Conservation (phyloP, 2,329 filamentous ascomycete genomes). For the Xylaria multiplex region DNA sequence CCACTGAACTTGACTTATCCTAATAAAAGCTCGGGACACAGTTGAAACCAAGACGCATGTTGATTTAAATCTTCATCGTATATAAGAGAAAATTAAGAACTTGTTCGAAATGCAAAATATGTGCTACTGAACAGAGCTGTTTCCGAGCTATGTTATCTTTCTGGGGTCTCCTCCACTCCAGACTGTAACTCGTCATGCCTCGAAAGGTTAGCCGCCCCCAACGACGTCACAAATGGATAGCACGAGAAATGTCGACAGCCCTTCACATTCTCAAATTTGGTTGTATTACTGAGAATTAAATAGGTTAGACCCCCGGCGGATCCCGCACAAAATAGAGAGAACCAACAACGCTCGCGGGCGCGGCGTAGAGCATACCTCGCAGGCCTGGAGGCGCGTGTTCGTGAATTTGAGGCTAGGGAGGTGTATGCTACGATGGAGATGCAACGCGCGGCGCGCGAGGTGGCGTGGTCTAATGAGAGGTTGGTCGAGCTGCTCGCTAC, state of each 20-base stretch:
- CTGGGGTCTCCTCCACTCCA: background rate
- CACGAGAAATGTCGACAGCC: background rate
- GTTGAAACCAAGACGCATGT: background rate
- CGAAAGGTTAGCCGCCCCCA: conserved; percentile 28
- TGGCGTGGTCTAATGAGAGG: conserved; percentile 60
- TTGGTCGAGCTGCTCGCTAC: conserved; percentile 56
- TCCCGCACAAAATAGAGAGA: conserved; percentile 53
- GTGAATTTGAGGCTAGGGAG: conserved; percentile 59
- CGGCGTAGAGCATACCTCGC: conserved; percentile 62
- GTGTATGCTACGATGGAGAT: conserved; percentile 62
- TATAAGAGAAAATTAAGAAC: background rate
- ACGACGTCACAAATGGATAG: background rate
- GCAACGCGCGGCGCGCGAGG: conserved; percentile 62
- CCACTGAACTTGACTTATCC: background rate
- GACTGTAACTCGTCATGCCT: conserved; percentile 21
- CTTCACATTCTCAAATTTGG: too few relatives aligned
- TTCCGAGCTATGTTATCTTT: background rate
- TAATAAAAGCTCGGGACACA: background rate
- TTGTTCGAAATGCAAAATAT: background rate
- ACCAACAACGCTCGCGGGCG: conserved; percentile 63
- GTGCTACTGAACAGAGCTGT: background rate
- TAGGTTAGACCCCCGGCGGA: conserved; percentile 39
- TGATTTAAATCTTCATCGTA: background rate
- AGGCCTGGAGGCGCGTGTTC: conserved; percentile 58
- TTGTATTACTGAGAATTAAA: background rate